Evolutionary conservation across 2,329 filamentous ascomycete genomes (phyloP).

Genomic region (Fusarium burgessii): DNA sequence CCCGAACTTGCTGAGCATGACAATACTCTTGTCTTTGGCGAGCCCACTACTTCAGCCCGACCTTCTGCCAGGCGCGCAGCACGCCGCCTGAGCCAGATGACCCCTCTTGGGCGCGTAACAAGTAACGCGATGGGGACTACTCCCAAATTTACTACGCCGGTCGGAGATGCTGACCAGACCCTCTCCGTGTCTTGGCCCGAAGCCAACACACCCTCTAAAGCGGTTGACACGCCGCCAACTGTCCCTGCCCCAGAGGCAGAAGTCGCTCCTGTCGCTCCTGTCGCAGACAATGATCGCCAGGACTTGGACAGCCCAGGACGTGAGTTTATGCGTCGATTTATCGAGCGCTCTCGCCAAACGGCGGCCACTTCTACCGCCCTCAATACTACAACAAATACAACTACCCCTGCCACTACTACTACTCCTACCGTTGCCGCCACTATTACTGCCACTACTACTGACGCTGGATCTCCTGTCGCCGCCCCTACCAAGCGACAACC

Average conservation of each 20-base stretch:
- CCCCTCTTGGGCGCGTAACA: slow-evolving; percentile 4
- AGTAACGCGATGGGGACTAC: background rate
- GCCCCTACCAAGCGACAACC: slow-evolving; percentile 45
- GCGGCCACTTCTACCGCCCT: slow-evolving; percentile 41
- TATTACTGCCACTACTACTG: slow-evolving; percentile 42
- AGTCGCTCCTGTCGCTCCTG: slow-evolving; percentile 15
- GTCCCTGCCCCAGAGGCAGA: slow-evolving; percentile 15
- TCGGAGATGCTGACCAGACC: background rate
- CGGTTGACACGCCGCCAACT: background rate
- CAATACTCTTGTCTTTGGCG: slow-evolving; percentile 15
- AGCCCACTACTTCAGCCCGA: background rate
- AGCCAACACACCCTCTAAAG: background rate
- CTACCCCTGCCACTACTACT: slow-evolving; percentile 43
- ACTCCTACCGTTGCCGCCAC: slow-evolving; percentile 41
- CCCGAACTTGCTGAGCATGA: slow-evolving; percentile 17
- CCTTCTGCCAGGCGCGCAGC: background rate
- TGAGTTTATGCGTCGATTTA: slow-evolving; percentile 53
- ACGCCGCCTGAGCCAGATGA: slow-evolving; percentile 11
- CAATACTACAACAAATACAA: slow-evolving; percentile 38
- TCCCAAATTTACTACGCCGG: background rate
- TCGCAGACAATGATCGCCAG: slow-evolving; percentile 6
- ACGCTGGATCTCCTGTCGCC: slow-evolving; percentile 50
- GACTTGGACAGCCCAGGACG: slow-evolving; percentile 52
- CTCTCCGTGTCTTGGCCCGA: background rate
- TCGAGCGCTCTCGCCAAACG: slow-evolving; percentile 49